phyloP scores from a whole-genome alignment of 768 basidiomycete genomes.

The Lyophyllum atratum region DNA sequence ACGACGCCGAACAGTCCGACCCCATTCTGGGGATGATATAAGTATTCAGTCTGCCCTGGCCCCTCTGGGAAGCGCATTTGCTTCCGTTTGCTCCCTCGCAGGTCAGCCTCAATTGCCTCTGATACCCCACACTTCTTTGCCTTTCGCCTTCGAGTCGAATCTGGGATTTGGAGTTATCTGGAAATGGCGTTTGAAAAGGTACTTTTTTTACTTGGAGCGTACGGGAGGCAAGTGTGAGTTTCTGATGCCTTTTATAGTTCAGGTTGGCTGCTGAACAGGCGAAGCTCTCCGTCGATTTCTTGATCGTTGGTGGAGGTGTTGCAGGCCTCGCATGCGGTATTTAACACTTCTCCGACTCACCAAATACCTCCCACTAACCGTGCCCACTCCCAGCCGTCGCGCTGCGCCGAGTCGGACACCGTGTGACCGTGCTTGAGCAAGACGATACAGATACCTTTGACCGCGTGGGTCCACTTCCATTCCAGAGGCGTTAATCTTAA shows the following conservation, averaged over 20 bases:
- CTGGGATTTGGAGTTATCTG: background rate
- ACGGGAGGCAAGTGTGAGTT: too few species aligned
- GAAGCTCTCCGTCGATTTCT: conserved; percentile 10
- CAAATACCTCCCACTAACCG: background rate
- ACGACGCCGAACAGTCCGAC: too few species aligned
- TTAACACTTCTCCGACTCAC: background rate
- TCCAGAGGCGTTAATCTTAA: background rate
- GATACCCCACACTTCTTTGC: background rate
- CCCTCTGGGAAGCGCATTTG: too few species aligned
- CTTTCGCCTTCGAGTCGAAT: background rate
- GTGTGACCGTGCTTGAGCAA: conserved; percentile 53
- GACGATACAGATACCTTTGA: conserved; percentile 16
- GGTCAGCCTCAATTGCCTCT: too few species aligned
- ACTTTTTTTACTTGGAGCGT: too few species aligned
- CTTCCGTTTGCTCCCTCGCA: background rate
- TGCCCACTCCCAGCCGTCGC: conserved; percentile 40
- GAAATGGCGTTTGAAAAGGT: background rate
- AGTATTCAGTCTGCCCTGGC: too few species aligned
- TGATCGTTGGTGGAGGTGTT: conserved; percentile 43
- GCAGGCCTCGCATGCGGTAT: conserved; percentile 48
- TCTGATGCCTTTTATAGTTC: conserved; percentile 4
- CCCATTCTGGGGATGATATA: too few species aligned
- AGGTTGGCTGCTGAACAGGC: conserved; percentile 3
- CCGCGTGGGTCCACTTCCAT: background rate
- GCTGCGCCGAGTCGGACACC: conserved; percentile 54